These are phyloP conservation scores for Biscutella auriculata DNA, from an alignment of 441 rosid genomes.

Conservation along the genomic window DNA sequence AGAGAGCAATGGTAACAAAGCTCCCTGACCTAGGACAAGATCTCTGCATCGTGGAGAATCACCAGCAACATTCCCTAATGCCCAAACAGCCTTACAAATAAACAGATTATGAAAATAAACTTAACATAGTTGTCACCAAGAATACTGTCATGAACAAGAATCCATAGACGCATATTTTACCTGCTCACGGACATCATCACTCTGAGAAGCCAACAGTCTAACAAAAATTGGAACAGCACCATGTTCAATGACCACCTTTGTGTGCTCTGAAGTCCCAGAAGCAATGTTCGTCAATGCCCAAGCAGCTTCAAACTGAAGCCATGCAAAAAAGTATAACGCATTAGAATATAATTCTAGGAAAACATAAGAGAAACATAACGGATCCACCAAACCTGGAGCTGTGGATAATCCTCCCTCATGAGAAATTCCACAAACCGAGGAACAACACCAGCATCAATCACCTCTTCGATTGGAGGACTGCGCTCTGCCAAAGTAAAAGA, in stretches of 20 bases:
- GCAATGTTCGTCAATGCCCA: conserved; percentile 85
- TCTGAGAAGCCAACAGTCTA: not conserved
- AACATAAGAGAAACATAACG: not conserved
- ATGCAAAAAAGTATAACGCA: not conserved
- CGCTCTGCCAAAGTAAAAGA: conserved; percentile 34
- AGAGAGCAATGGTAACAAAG: conserved; percentile 47
- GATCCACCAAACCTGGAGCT: conserved; percentile 51
- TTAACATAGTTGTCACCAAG: not conserved
- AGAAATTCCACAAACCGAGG: conserved; percentile 87
- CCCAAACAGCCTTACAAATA: conserved; percentile 66
- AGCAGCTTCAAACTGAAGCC: conserved; percentile 65
- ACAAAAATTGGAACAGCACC: conserved; percentile 77
- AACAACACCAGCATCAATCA: conserved; percentile 67
- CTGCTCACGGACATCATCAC: conserved; percentile 89
- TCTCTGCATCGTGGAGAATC: conserved; percentile 86
- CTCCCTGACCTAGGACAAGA: conserved; percentile 68
- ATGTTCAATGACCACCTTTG: conserved; percentile 70
- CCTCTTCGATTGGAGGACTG: conserved; percentile 82
- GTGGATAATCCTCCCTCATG: conserved; percentile 56
- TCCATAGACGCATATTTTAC: conserved; percentile 19
- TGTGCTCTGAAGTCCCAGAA: conserved; percentile 78
- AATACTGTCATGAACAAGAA: not conserved
- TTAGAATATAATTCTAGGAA: not conserved
- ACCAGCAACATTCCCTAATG: conserved; percentile 89
- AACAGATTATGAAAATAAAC: not conserved